These are phyloP conservation scores for Phaeosphaeria sp. DNA, from an alignment of 2,329 filamentous ascomycete genomes.

Conservation along the genomic window DNA sequence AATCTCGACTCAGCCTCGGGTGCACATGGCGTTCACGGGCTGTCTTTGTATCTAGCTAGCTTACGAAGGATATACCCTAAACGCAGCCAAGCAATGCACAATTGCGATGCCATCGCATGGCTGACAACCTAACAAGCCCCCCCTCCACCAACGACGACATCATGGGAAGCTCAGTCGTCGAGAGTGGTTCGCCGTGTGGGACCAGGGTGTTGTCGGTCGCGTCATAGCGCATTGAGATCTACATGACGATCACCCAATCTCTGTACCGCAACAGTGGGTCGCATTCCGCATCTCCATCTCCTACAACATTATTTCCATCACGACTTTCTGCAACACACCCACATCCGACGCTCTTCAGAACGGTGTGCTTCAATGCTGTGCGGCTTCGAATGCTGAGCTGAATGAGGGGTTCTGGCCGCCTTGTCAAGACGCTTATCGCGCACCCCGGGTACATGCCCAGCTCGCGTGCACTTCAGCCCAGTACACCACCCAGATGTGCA, in stretches of 20 bases:
- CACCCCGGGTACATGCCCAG: background rate
- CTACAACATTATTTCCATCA: background rate
- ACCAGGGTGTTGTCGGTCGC: background rate
- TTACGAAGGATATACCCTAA: background rate
- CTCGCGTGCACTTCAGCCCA: background rate
- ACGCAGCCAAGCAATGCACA: slow-evolving; percentile 1
- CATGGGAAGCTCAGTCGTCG: background rate
- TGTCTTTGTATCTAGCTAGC: slow-evolving; percentile 2
- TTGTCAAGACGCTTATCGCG: slow-evolving; percentile 1
- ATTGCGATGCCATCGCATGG: background rate
- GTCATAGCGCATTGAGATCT: background rate
- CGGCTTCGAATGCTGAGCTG: background rate
- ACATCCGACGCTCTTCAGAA: background rate
- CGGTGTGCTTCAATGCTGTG: background rate
- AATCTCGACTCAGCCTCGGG: background rate
- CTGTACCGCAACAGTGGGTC: background rate
- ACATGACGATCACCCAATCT: background rate
- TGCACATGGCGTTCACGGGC: slow-evolving; percentile 1
- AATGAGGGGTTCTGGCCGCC: background rate
- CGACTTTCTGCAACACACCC: background rate
- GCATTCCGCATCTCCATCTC: background rate
- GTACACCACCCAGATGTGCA: background rate
- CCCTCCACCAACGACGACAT: background rate
- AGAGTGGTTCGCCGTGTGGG: background rate
- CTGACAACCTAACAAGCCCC: background rate